Conservation (phyloP, 108 stramenopile genomes). For the Phaeodactylum tricornutum region DNA sequence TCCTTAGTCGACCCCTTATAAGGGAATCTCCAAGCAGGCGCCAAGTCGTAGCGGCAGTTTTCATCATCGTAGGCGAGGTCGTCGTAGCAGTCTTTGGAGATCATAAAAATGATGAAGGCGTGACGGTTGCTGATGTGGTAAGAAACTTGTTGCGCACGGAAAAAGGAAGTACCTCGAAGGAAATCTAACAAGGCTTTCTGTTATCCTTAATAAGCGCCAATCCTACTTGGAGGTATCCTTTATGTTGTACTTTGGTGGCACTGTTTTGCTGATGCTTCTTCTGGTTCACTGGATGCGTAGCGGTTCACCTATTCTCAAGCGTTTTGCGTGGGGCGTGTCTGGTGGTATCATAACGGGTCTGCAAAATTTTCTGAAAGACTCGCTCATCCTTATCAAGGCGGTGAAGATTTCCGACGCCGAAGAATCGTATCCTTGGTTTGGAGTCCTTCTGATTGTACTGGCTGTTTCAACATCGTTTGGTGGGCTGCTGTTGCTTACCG, state of each 20-base stretch:
- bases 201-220: constrained; percentile 3
- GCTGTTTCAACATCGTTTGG: constrained; percentile 44
- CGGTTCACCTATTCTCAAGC: constrained; percentile 13
- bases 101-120: constrained; percentile 59
- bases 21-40: constrained; percentile 38
- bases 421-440: constrained; percentile 19
- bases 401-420: background rate
- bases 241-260: constrained; percentile 34
- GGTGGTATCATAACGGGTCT: constrained; percentile 61
- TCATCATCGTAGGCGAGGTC: constrained; percentile 71
- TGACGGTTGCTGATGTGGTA: constrained; percentile 55
- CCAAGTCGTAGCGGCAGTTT: constrained; percentile 50
- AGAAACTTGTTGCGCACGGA: too few species aligned
- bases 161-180: too few species aligned
- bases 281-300: constrained; percentile 33
- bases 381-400: constrained; percentile 46
- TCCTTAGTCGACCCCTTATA: constrained; percentile 35
- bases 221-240: constrained; percentile 56
- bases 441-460: constrained; percentile 20
- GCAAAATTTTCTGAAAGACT: constrained; percentile 77
- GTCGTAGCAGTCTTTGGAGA: constrained; percentile 74
- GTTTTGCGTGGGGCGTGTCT: constrained; percentile 45
- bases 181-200: too few species aligned
- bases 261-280: constrained; percentile 26
- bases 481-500: constrained; percentile 52